Base-by-base conservation (phyloP, 2,329 filamentous ascomycete species). In the Trichoderma polysporum region DNA sequence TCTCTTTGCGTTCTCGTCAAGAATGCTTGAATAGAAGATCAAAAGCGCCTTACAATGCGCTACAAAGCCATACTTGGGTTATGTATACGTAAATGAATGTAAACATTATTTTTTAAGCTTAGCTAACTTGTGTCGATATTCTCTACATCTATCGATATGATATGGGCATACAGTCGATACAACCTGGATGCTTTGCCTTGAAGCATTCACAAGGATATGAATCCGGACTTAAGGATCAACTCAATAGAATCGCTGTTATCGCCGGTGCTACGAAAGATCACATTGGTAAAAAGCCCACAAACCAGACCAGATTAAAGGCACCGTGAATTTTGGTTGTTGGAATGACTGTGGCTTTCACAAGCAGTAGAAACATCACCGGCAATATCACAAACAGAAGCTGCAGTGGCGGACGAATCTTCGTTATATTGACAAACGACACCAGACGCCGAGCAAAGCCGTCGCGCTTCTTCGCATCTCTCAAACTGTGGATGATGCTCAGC, bases 351-450 rank as follows among this genome's bases (percentile, higher is more conserved):
- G 33, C 5, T 47, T 65, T 13, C 52, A 49, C 7, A 12, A n/a
- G 8, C 17, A 22, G 15, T 31, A 47, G 15, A 35, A 15, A 66
- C 39, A 66, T 49, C 62, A 57, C 61, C 9, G 52, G 15, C 9
- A 33, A 22, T 22, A 45, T 53, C 59, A 35, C 31, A 10, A 53
- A 33, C 37, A 22, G 19, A 15, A n/a, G 33, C 27, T 37, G 31
- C 37, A n/a, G 25, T 60, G 37, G 75, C 72, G 72, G 74, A 76
- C 72, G 74, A 75, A 75, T 76, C 71, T 74, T 70, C 76, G 71
- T 78, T 78, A 70, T 77, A 79, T 79, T 79, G 76, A 79, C 74
- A 74, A 78, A 78, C 73, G 77, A 79, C 78, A 79, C 78, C 78
- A 73, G 77, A 79, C 78, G 78, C 78, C 78, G 72, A 74, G 73